Percentiles rank a stretch among this genome's conserved stretches.
Conservation (phyloP, 441 rosid genomes). For the Theobroma grandiflorum region DNA sequence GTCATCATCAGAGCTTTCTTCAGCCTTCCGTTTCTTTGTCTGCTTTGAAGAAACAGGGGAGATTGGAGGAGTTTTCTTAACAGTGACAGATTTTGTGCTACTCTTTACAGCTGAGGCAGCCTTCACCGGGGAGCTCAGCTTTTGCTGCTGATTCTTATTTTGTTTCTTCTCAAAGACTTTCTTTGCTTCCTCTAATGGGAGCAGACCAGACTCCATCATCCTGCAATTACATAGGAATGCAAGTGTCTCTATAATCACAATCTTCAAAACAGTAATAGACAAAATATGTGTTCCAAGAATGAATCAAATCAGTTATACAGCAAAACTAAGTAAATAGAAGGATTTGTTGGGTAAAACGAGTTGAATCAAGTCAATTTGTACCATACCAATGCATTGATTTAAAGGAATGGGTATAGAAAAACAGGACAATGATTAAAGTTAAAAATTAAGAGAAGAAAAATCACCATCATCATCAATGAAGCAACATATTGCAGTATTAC, state of each 20-base stretch:
- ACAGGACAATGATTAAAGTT: neutral
- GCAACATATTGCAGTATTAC: neutral
- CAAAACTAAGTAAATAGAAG: neutral
- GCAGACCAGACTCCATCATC: slow-evolving; percentile 99
- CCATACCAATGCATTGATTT: neutral
- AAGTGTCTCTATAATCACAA: slow-evolving; percentile 11
- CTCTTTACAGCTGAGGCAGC: slow-evolving; percentile 47
- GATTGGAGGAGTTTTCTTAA: slow-evolving; percentile 43
- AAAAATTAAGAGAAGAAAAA: neutral
- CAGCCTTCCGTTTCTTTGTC: slow-evolving; percentile 63
- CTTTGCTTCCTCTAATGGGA: slow-evolving; percentile 70
- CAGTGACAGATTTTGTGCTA: slow-evolving; percentile 42
- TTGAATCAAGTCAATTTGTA: neutral
- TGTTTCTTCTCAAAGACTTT: slow-evolving; percentile 73
- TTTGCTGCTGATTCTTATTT: slow-evolving; percentile 51
- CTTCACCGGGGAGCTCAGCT: slow-evolving; percentile 65
- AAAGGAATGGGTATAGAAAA: slow-evolving; percentile 6
- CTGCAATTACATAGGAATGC: slow-evolving; percentile 43
- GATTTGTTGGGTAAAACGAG: neutral
- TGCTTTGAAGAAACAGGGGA: slow-evolving; percentile 49
- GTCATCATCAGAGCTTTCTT: slow-evolving; percentile 54
- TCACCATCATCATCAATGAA: neutral
- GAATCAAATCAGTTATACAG: neutral
- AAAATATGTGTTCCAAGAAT: slow-evolving; percentile 12
- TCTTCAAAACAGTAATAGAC: slow-evolving; percentile 3